These are phyloP conservation scores for Populus euphratica DNA, from an alignment of 345 rosid genomes.

Conservation along the genomic window DNA sequence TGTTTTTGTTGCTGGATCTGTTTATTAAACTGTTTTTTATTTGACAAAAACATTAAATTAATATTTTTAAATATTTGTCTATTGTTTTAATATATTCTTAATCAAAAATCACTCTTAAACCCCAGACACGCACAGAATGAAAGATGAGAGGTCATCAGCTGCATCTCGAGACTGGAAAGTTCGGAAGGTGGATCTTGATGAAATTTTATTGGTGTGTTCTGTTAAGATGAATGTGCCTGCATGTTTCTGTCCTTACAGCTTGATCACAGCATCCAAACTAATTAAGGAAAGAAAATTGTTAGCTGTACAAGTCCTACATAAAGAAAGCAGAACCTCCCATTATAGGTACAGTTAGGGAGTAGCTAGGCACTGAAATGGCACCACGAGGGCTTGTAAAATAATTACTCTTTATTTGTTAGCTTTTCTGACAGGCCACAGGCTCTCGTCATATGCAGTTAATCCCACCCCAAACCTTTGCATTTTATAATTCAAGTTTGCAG, in stretches of 20 bases:
- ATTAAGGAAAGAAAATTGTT: background rate
- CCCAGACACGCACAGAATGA: no score
- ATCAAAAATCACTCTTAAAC: no score
- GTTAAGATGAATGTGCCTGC: background rate
- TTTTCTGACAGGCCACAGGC: background rate
- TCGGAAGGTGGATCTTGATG: background rate
- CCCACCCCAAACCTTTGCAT: background rate
- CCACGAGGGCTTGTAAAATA: background rate
- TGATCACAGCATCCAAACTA: background rate
- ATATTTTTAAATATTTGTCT: no score
- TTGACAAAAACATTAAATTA: no score
- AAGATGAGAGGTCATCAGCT: background rate
- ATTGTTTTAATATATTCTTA: no score
- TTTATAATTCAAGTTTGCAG: background rate
- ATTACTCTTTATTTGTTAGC: background rate
- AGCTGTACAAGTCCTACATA: background rate
- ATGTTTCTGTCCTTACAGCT: background rate
- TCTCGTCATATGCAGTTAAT: background rate
- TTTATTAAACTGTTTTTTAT: no score
- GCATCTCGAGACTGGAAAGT: background rate
- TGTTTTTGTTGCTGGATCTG: no score
- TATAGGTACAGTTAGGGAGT: background rate
- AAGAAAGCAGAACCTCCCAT: background rate
- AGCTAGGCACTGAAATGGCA: constrained; percentile 4
- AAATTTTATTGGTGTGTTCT: no score